Percentiles rank a stretch among this genome's conserved stretches.
phyloP scores from a whole-genome alignment of 192 early-diverging fungal genomes.

The Pilobolus umbonatus region DNA sequence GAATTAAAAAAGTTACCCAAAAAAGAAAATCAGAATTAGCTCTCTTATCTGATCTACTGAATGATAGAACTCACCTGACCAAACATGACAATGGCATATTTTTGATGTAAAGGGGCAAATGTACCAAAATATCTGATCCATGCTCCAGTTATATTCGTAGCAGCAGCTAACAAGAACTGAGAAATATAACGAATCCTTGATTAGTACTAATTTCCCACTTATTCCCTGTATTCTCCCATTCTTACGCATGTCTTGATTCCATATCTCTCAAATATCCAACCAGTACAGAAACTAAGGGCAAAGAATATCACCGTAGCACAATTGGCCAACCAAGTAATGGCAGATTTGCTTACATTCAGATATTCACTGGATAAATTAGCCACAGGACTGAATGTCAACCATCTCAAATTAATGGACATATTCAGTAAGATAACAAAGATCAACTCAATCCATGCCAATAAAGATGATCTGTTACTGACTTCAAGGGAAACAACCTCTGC shows the following conservation, averaged over 20 bases:
- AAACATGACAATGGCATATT: conserved; percentile 8
- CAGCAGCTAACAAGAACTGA: conserved; percentile 7
- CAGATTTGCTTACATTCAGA: conserved; percentile 8
- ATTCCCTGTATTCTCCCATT: too few species aligned
- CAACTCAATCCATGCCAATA: conserved; percentile 7
- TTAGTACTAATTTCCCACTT: too few species aligned
- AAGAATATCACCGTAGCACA: conserved; percentile 14
- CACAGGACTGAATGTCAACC: conserved; percentile 21
- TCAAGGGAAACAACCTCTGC: too few species aligned
- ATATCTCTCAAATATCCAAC: conserved; percentile 23
- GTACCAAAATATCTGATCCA: conserved; percentile 15
- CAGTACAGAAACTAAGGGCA: conserved; percentile 10
- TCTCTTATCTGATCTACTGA: too few species aligned
- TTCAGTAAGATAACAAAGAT: conserved; percentile 3
- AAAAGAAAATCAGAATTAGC: too few species aligned
- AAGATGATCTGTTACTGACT: not conserved
- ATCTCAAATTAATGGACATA: conserved; percentile 13
- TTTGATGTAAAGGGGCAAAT: conserved; percentile 6
- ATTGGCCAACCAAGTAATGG: conserved; percentile 23
- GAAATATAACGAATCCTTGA: too few species aligned
- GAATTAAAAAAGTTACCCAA: not conserved
- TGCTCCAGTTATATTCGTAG: conserved; percentile 1
- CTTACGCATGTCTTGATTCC: conserved; percentile 18
- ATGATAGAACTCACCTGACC: not conserved
- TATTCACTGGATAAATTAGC: conserved; percentile 15